Conservation (phyloP, 148 eudicot species). For the Chenopodium quinoa region DNA sequence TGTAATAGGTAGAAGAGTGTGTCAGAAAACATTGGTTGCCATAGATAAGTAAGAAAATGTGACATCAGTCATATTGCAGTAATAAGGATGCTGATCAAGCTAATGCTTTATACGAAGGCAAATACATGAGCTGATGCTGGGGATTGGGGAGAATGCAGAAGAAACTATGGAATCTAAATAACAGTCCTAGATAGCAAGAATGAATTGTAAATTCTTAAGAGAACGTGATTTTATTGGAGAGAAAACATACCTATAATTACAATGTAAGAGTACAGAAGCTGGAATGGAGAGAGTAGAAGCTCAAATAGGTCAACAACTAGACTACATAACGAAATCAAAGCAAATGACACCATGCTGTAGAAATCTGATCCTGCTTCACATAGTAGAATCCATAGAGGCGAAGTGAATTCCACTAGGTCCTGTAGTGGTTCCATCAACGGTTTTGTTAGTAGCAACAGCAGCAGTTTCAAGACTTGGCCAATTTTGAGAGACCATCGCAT, state of each 20-base stretch:
- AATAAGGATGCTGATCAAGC: not conserved
- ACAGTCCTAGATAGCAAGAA: not conserved
- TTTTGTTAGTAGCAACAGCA: slow-evolving; percentile 52
- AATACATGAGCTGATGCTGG: not conserved
- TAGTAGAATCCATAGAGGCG: slow-evolving; percentile 66
- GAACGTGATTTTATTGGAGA: not conserved
- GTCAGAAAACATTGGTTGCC: not conserved
- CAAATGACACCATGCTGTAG: slow-evolving; percentile 37
- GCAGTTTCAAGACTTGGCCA: slow-evolving; percentile 49
- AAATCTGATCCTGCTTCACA: slow-evolving; percentile 41
- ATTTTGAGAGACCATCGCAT: slow-evolving; percentile 61
- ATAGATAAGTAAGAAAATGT: not conserved
- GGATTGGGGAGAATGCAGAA: not conserved
- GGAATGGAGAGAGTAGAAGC: slow-evolving; percentile 59
- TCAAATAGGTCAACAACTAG: slow-evolving; percentile 45
- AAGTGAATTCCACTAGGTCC: slow-evolving; percentile 45
- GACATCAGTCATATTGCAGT: too few relatives aligned
- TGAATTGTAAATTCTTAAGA: not conserved
- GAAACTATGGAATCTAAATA: not conserved
- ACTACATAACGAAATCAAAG: slow-evolving; percentile 39
- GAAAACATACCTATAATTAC: slow-evolving; percentile 50
- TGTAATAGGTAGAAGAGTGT: not conserved
- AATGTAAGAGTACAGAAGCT: slow-evolving; percentile 51
- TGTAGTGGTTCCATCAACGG: slow-evolving; percentile 70
- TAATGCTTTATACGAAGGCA: not conserved